These are phyloP conservation scores for Neoboletus subvelutipes DNA, from an alignment of 768 basidiomycete species.

Conservation along the genomic window DNA sequence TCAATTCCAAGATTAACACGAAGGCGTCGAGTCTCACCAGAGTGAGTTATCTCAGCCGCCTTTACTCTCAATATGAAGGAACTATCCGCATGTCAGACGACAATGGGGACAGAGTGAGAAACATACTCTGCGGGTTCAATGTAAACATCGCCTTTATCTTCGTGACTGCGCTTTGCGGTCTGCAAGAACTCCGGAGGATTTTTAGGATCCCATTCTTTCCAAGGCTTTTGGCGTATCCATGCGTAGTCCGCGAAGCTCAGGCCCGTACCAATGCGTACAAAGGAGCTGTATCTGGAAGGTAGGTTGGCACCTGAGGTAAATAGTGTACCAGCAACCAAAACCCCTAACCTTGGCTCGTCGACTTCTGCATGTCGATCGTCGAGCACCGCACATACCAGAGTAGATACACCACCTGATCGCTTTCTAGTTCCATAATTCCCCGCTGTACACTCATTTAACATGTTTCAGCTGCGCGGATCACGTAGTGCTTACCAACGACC, in stretches of 20 bases:
- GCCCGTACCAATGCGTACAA: constrained; percentile 90
- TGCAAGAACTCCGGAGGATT: constrained; percentile 68
- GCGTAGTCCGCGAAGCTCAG: constrained; percentile 83
- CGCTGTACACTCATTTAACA: constrained; percentile 40
- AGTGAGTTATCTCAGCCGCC: constrained; percentile 82
- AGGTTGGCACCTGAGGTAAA: not conserved
- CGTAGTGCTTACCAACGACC: constrained; percentile 66
- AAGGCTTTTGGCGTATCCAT: constrained; percentile 79
- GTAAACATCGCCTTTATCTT: constrained; percentile 90
- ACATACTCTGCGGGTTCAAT: constrained; percentile 84
- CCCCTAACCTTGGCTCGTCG: constrained; percentile 59
- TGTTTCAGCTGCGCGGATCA: not conserved
- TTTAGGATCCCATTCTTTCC: constrained; percentile 78
- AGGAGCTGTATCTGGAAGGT: constrained; percentile 68
- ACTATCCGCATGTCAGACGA: constrained; percentile 39
- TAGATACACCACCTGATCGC: constrained; percentile 86
- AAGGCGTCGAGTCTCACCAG: constrained; percentile 45
- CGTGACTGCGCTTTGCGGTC: constrained; percentile 57
- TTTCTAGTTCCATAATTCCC: constrained; percentile 88
- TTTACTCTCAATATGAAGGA: constrained; percentile 94
- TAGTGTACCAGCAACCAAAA: not conserved
- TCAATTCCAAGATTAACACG: not conserved
- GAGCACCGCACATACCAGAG: constrained; percentile 85
- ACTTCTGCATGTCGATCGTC: constrained; percentile 60
- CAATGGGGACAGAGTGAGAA: not conserved